Conservation (phyloP, 164 flowering plant genomes). For the Santalum album region DNA sequence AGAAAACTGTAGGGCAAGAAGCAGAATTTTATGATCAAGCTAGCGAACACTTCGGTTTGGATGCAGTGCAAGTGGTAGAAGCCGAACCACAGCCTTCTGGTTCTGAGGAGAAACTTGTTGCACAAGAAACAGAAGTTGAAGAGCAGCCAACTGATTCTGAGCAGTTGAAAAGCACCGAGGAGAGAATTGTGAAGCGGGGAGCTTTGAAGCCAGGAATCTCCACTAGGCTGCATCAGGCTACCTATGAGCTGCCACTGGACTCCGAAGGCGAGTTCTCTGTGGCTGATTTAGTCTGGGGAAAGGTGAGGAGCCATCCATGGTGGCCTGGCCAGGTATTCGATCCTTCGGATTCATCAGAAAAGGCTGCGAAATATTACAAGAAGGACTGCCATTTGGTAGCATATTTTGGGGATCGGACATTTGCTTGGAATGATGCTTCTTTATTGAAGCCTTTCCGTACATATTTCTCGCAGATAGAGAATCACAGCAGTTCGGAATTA, state of each 20-base stretch:
- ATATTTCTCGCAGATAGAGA: slow-evolving; percentile 37
- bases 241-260: slow-evolving; percentile 26
- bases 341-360: slow-evolving; percentile 29
- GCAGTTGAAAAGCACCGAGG: slow-evolving; percentile 8
- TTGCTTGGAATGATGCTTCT: slow-evolving; percentile 63
- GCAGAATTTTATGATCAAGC: background rate
- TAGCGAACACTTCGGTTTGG: background rate
- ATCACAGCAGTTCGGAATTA: slow-evolving; percentile 37
- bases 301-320: slow-evolving; percentile 46
- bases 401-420: slow-evolving; percentile 57
- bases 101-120: too few species aligned
- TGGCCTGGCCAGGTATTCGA: slow-evolving; percentile 53
- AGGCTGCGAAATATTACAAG: slow-evolving; percentile 27
- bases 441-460: slow-evolving; percentile 36
- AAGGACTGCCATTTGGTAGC: slow-evolving; percentile 35
- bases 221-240: slow-evolving; percentile 12
- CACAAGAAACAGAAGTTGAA: slow-evolving; percentile 1
- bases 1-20: background rate
- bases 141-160: slow-evolving; percentile 17
- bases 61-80: too few species aligned
- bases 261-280: slow-evolving; percentile 27
- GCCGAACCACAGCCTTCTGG: too few species aligned
- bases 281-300: slow-evolving; percentile 45
- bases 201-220: slow-evolving; percentile 9
- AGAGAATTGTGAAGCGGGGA: slow-evolving; percentile 11